These are phyloP conservation scores for Verbascum thapsus DNA, from an alignment of 257 asterid species.

Conservation along the genomic window DNA sequence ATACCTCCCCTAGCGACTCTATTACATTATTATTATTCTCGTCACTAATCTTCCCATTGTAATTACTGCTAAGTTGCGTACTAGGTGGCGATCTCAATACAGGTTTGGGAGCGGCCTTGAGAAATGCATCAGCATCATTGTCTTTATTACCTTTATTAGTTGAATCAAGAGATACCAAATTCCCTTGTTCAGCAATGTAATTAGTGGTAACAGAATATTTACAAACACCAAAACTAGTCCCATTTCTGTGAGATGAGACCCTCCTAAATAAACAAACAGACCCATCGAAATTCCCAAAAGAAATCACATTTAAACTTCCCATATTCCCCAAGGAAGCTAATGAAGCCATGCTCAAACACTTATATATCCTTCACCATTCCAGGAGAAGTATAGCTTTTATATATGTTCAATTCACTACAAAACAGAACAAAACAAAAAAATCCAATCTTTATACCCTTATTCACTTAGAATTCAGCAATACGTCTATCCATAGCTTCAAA, in stretches of 20 bases:
- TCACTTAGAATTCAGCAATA: constrained; percentile 11
- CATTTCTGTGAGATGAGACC: constrained; percentile 51
- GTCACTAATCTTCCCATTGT: constrained; percentile 40
- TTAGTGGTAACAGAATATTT: constrained; percentile 82
- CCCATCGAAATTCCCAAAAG: constrained; percentile 75
- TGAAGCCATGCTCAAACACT: constrained; percentile 59
- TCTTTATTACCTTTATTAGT: constrained; percentile 53
- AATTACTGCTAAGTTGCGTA: constrained; percentile 37
- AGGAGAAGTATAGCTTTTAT: constrained; percentile 18
- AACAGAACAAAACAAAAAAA: constrained; percentile 14
- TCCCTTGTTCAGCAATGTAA: constrained; percentile 68
- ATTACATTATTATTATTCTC: constrained; percentile 56
- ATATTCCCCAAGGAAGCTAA: constrained; percentile 89
- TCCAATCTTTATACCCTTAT: constrained; percentile 19
- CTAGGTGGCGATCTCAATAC: constrained; percentile 58
- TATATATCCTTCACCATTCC: constrained; percentile 46
- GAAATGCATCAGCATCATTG: constrained; percentile 54
- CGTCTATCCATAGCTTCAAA: neutral
- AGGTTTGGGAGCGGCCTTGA: constrained; percentile 87
- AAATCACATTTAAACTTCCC: constrained; percentile 76
- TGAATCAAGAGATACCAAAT: constrained; percentile 79
- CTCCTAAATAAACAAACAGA: constrained; percentile 66
- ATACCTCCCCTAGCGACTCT: constrained; percentile 82
- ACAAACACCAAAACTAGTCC: constrained; percentile 69
- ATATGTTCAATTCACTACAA: constrained; percentile 31